Base-by-base conservation (phyloP, 78 protist species). In the Dictyostelium purpureum region DNA sequence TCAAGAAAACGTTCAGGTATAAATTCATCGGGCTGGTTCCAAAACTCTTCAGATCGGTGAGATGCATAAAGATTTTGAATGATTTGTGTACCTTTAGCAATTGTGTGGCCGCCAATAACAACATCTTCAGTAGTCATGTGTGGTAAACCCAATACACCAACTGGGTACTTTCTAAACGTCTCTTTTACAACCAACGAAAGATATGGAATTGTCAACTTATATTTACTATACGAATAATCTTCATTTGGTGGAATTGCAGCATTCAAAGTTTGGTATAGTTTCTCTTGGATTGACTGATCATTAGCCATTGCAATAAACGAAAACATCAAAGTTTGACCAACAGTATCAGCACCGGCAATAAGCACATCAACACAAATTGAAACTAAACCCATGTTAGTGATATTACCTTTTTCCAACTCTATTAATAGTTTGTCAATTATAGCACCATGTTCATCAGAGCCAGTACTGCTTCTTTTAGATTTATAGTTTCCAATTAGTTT, bases 71-170 rank as follows among this genome's bases (percentile, higher is more conserved):
- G n/a, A 19, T 85, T 85, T 37, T 40, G 59, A 42, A 85, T 28
- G 24, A 85, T 47, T 26, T 61, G 71, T 12, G 83, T 61, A 57
- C 54, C 82, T 61, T 85, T 70, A 40, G 92, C 81, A 33, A 85
- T 70, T 16, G 18, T 52, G 35, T 85, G 24, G 21, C 74, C 79
- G n/a, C 66, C 24, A 21, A 85, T 38, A 0, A 10, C 54, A 24
- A 57, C 31, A 59, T 70, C 69, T 35, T 73, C 40, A 1, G 38
- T 42, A 35, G 40, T 45, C 28, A 42, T 31, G 47, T 85, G 92
- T 11, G 92, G 92, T 26, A 85, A 31, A 6, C 78, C 80, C 2
- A 85, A 24, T 6, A 79, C 71, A 42, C 74, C 92, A 12, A 65
- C 54, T 26, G 92, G 92, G 14, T 37, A 33, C 24, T 35, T 42